These are phyloP conservation scores for Ustilago bromivora DNA, from an alignment of 1,284 basidiomycete species.

Conservation along the genomic window DNA sequence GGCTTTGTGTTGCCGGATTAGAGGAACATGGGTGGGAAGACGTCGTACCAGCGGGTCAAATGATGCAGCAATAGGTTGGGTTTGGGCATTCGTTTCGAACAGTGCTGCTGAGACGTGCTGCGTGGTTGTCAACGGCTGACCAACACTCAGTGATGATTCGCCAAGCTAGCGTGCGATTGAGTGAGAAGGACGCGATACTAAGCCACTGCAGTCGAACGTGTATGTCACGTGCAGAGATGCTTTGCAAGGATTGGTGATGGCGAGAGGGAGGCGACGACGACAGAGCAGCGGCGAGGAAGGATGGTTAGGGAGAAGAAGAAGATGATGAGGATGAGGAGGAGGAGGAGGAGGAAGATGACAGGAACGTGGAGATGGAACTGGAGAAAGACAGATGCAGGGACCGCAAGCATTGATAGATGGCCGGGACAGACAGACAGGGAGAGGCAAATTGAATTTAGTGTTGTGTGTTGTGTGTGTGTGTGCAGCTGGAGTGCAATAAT, in stretches of 20 bases:
- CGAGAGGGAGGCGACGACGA: not conserved
- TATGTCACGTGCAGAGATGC: not conserved
- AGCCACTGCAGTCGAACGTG: not conserved
- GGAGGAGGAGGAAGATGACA: not conserved
- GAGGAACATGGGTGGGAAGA: slow-evolving; percentile 10
- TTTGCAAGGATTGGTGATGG: not conserved
- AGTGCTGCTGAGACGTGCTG: not conserved
- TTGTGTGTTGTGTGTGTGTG: not conserved
- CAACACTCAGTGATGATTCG: not conserved
- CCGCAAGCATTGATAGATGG: slow-evolving; percentile 8
- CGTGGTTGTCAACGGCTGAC: not conserved
- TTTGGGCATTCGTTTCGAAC: not conserved
- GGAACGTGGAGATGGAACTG: not conserved
- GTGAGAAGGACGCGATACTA: not conserved
- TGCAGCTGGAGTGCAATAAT: not conserved
- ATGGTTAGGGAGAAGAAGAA: not conserved
- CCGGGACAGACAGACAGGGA: slow-evolving; percentile 7
- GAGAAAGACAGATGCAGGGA: not conserved
- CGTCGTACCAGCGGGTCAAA: not conserved
- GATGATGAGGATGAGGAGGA: not conserved
- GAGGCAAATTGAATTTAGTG: not conserved
- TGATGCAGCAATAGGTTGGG: slow-evolving; percentile 4
- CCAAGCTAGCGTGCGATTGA: not conserved
- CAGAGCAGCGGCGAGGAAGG: not conserved
- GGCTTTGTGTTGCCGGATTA: slow-evolving; percentile 8